A percentile compares a stretch with the other conserved stretches of the same genome.
These are phyloP conservation scores for Paecilomyces sp. DNA, from an alignment of 2,329 filamentous ascomycete genomes.

Conservation along the genomic window DNA sequence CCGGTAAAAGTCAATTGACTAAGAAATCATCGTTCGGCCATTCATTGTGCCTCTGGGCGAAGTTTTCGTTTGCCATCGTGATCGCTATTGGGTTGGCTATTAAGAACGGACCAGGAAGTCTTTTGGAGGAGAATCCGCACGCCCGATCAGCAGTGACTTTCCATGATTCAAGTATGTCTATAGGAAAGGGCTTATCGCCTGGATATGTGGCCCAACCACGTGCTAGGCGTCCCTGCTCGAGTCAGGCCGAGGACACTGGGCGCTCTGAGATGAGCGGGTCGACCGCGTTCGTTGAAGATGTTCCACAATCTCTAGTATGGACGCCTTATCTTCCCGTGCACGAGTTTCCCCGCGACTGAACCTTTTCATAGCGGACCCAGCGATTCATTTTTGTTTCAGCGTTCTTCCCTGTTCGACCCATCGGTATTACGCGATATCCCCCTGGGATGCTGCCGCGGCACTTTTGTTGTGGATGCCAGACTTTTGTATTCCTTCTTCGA, in stretches of 20 bases:
- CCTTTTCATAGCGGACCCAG: not conserved
- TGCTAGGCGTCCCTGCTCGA: not conserved
- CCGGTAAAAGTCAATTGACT: not conserved
- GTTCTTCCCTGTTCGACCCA: not conserved
- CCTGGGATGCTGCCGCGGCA: not conserved
- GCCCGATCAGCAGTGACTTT: not conserved
- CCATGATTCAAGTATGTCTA: not conserved
- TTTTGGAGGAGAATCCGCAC: slow-evolving; percentile 18
- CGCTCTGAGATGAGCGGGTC: not conserved
- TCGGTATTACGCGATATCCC: not conserved
- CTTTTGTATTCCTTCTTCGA: not conserved
- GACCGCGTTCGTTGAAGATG: not conserved
- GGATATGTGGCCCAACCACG: not conserved
- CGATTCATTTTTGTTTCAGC: not conserved
- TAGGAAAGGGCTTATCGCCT: not conserved
- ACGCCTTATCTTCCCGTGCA: not conserved
- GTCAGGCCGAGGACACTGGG: not conserved
- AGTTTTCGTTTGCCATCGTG: slow-evolving; percentile 41
- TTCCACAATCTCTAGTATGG: not conserved
- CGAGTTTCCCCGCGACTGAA: not conserved
- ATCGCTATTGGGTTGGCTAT: slow-evolving; percentile 43
- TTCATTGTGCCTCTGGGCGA: slow-evolving; percentile 38
- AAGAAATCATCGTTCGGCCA: slow-evolving; percentile 1
- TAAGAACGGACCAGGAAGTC: slow-evolving; percentile 36
- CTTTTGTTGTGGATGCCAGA: not conserved